Base-by-base conservation (phyloP, 345 rosid genomes). In the Angophora floribunda region DNA sequence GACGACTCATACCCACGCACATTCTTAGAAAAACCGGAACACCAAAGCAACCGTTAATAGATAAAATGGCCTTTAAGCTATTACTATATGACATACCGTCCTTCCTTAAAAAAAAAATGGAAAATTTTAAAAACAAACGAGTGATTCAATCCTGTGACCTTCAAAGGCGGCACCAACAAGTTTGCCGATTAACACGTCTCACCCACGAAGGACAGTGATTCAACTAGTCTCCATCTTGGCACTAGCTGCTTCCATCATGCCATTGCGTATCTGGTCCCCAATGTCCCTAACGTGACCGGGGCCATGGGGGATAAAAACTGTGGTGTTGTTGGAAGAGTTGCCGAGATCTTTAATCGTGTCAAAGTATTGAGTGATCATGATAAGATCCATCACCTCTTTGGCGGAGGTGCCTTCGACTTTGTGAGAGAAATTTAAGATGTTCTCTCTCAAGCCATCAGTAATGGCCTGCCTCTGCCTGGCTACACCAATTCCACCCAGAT, bases 391-490 rank as follows among this genome's bases (percentile, higher is more conserved):
- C 70, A 98, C 97, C 88, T 98, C 99, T 95, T 97, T 97, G 22
- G 98, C 94, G 7, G 99, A 93, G 88, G 99, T 89, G 67, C 99
- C 99, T 90, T 92, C 94, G 57, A 98, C 99, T 93, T 97, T 95
- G 91, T 94, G 93, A 87, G 99, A 98, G 92, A 98, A 98, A 89
- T 95, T 94, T 90, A 97, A 87, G 86, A 98, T 98, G 97, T 98
- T 98, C 92, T 98, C 99, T 79, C 98, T 96, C 90, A 98, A 82
- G 16, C 99, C 99, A 85, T 98, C 99, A 0, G 98, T 96, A 86
- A 98, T 98, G 52, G 99, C 99, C 94, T 98, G 99, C 89, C 99
- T 93, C 93, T 98, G 99, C 93, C 95, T 95, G 51, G 99, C 99
- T 19, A 98, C 99, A 26, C 99, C 99, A 4, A 98, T 94, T 28